Percentiles rank a stretch among this genome's conserved stretches.
Evolutionary conservation across 2,329 filamentous ascomycete species (phyloP).

Genomic region (Pseudocercospora fijiensis): DNA sequence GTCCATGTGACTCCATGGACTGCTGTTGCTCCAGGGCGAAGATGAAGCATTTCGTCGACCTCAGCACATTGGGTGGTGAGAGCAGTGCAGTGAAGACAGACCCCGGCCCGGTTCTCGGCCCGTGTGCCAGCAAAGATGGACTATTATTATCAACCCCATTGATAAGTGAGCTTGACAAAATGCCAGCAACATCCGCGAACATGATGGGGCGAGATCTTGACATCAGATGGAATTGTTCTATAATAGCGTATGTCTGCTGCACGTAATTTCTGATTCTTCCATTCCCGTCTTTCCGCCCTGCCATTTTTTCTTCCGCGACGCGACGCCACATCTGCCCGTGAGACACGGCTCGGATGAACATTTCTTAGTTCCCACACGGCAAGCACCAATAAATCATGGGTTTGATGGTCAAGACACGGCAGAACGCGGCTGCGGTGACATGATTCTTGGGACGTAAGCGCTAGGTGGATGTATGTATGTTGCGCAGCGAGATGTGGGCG

Average conservation of each 20-base stretch:
- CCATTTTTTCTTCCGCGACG: background rate
- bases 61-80: too few relatives aligned
- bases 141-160: too few relatives aligned
- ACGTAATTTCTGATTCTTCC: too few relatives aligned
- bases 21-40: background rate
- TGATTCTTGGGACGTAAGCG: background rate
- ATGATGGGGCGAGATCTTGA: too few relatives aligned
- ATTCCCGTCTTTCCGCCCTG: background rate
- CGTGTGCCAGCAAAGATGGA: too few relatives aligned
- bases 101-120: too few relatives aligned
- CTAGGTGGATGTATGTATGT: background rate
- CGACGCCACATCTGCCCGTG: slow-evolving; percentile 3
- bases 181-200: background rate
- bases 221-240: too few relatives aligned
- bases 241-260: too few relatives aligned
- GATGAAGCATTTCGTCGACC: too few relatives aligned
- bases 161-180: too few relatives aligned
- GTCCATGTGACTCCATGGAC: background rate
- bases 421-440: background rate
- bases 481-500: background rate
- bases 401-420: background rate
- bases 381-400: slow-evolving; percentile 1
- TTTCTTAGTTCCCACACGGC: slow-evolving; percentile 2
- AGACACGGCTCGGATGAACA: slow-evolving; percentile 7
- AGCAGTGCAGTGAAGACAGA: too few relatives aligned